These are phyloP conservation scores for Circinella umbellata DNA, from an alignment of 371 early-diverging fungal species.

Conservation along the genomic window DNA sequence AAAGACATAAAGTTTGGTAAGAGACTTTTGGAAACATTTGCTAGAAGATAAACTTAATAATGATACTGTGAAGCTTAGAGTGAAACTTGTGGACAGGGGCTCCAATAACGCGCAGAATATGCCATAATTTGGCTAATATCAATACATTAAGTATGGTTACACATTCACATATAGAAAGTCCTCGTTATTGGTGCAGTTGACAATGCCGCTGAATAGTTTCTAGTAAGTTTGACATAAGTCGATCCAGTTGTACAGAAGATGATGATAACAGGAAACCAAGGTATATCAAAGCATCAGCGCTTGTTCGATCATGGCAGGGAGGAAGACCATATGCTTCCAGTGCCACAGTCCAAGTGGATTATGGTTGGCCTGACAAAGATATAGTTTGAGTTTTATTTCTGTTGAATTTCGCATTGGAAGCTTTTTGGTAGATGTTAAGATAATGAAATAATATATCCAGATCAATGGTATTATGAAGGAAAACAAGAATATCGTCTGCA, in stretches of 20 bases:
- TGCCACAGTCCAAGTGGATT: background rate
- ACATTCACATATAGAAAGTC: constrained; percentile 23
- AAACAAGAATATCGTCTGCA: constrained; percentile 18
- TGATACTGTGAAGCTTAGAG: background rate
- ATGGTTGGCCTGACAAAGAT: background rate
- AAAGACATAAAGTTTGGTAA: background rate
- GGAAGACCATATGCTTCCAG: background rate
- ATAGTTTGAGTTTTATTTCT: constrained; percentile 6
- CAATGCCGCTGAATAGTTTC: constrained; percentile 9
- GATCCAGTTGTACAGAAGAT: constrained; percentile 15
- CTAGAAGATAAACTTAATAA: constrained; percentile 10
- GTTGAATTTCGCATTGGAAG: constrained; percentile 18
- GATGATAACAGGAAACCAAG: background rate
- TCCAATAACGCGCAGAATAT: constrained; percentile 22
- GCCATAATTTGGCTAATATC: constrained; percentile 30
- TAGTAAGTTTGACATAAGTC: constrained; percentile 12
- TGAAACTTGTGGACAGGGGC: background rate
- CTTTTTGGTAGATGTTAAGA: background rate
- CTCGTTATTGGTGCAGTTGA: constrained; percentile 8
- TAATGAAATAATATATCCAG: background rate
- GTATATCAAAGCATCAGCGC: background rate
- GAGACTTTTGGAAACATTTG: constrained; percentile 15
- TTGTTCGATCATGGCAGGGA: background rate
- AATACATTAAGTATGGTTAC: constrained; percentile 26
- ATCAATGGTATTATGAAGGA: background rate